Base-by-base conservation (phyloP, 2,329 filamentous ascomycete species). In the Colletotrichum sp. region DNA sequence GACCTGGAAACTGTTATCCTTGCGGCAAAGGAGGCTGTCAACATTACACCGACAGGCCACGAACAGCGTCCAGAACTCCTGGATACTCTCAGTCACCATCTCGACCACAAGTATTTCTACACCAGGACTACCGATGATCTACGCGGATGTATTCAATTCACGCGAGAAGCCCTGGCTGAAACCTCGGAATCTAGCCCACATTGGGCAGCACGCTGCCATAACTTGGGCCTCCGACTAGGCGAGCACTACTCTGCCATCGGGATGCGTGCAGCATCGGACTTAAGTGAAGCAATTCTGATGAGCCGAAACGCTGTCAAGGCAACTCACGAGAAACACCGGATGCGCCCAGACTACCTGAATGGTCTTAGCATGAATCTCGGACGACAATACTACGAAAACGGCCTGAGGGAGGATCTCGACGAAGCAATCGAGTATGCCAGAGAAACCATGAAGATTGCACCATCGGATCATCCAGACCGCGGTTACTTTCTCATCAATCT, bases 381-480 rank as follows among this genome's bases (percentile, higher is more conserved):
- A 49, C 44, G 44, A 12, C 44, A 1, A 49, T 49, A 49, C 5
- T 21, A 49, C 0, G 44, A 49, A 21, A 49, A 49, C 0, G 44
- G 44, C 0, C n/a, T 0, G 0, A 21, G 10, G n/a, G 10, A 10
- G 2, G n/a, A 49, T 21, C n/a, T 49, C 6, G 44, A 21, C 44
- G n/a, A 49, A 13, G 44, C 44, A 6, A 49, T 49, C 1, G 0
- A 2, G 10, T n/a, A 1, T 49, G 44, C n/a, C 0, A 49, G 9
- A 49, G n/a, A 49, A 49, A n/a, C 9, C 3, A 49, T 49, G n/a
- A 49, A 49, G 44, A 6, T 49, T 7, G 10, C 44, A 21, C 44
- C 44, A 21, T 21, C 6, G 10, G 9, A 49, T 13, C 44, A 49
- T 3, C n/a, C 44, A 49, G n/a, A 49, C 44, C 44, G 18, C 18